Evolutionary conservation across 768 basidiomycete species (phyloP), one percentile per base, ranked within the genome.

Genomic region (Pleurotus djamor): DNA sequence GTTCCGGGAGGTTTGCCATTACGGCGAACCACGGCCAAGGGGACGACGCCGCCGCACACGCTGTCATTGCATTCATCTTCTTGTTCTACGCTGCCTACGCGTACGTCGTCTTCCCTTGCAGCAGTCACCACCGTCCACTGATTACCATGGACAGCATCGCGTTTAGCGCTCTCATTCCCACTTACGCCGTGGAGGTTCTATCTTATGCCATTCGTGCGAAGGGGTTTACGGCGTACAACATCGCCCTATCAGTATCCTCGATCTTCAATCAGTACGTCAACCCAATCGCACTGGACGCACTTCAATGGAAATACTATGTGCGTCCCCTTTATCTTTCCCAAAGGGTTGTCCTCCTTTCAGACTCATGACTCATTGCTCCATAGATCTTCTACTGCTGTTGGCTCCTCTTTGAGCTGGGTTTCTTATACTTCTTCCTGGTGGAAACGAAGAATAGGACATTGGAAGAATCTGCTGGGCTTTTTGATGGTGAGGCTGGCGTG

Each of bases 191-290:
- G 61, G 88, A 89, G 68, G 87, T 89, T 65, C 72, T 88, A 59
- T 87, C 87, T 3, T 87, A 74, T 69, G 68, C 70, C 45, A 72
- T 88, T 48, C 85, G 88, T 65, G 86, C 87, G 57, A 87, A 87
- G 72, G 86, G 85, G 36, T 79, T 85, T 69, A 83, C 76, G 63
- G 59, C 87, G 44, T 83, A 87, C 72, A 82, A 76, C 65, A 82
- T 87, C 67, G 72, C 76, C 48, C 76, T 85, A 65, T 84, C 84
- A 13, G 57, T 81, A 60, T 73, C 86, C 10, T 77, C 88, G 57
- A 83, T 88, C 65, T 84, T 89, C 66, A 86, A 86, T 66, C 84
- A 86, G 66, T 84, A 86, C 67, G 79, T 82, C 63, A 86, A 87
- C 72, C 86, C 85, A 4, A 79, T 85, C 65, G 85, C 84, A 34